phyloP scores from a whole-genome alignment of 768 basidiomycete genomes.

The Russula emetica region DNA sequence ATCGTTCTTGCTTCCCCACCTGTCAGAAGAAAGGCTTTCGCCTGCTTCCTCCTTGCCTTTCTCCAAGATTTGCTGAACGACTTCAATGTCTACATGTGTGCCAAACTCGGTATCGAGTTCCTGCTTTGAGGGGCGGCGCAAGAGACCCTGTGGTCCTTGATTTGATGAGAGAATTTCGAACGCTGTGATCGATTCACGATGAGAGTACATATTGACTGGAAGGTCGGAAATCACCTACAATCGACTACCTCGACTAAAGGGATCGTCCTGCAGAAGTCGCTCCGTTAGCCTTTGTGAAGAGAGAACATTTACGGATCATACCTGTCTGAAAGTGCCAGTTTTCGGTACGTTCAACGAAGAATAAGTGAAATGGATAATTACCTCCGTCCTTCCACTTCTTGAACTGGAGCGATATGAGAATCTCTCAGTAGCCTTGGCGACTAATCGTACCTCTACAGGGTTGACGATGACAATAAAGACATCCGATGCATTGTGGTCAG shows the following conservation, averaged over 20 bases:
- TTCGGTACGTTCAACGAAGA: conserved; percentile 26
- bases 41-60: conserved; percentile 56
- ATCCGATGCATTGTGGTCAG: conserved; percentile 63
- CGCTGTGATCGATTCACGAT: conserved; percentile 40
- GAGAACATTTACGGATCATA: conserved; percentile 56
- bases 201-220: not conserved
- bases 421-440: not conserved
- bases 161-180: conserved; percentile 66
- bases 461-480: conserved; percentile 72
- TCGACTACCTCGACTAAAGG: conserved; percentile 77
- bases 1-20: conserved; percentile 29
- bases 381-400: conserved; percentile 80
- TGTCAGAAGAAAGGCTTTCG: conserved; percentile 41
- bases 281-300: conserved; percentile 14
- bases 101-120: conserved; percentile 73
- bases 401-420: conserved; percentile 42
- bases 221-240: conserved; percentile 45
- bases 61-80: conserved; percentile 54
- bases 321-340: conserved; percentile 50
- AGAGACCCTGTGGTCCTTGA: conserved; percentile 75
- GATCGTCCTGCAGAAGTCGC: conserved; percentile 46
- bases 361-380: conserved; percentile 37
- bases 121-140: conserved; percentile 74
- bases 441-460: conserved; percentile 49
- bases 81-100: conserved; percentile 59